phyloP scores from a whole-genome alignment of 169 alveolate species.

The Plasmodium blacklocki region DNA sequence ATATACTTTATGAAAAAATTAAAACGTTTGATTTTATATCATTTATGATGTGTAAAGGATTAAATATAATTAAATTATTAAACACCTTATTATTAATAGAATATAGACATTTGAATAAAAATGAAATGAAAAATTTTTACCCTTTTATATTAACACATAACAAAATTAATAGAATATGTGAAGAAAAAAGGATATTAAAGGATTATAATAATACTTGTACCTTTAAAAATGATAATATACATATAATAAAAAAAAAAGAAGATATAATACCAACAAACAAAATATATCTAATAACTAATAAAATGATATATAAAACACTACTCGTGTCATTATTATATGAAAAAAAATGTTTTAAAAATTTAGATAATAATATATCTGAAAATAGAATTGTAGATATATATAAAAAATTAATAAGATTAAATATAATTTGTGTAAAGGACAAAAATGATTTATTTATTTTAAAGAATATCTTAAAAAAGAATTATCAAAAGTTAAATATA shows the following conservation, averaged over 20 bases:
- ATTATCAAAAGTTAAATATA: constrained; percentile 16
- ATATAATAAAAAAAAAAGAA: not conserved
- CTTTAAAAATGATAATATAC: not conserved
- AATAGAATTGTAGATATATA: constrained; percentile 35
- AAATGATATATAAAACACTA: constrained; percentile 22
- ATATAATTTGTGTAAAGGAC: constrained; percentile 31
- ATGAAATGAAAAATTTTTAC: too few relatives aligned
- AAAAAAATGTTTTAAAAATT: constrained; percentile 33
- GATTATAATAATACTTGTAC: not conserved
- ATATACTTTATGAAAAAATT: constrained; percentile 55
- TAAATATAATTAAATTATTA: constrained; percentile 63
- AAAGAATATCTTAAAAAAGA: constrained; percentile 45
- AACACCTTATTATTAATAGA: constrained; percentile 62
- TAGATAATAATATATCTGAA: constrained; percentile 3
- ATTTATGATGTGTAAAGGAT: constrained; percentile 62
- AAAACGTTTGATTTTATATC: constrained; percentile 66
- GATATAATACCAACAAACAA: not conserved
- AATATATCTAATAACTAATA: constrained; percentile 21
- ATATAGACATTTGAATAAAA: not conserved
- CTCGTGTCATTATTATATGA: constrained; percentile 56
- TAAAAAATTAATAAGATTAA: constrained; percentile 56
- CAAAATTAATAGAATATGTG: not conserved
- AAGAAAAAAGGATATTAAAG: not conserved
- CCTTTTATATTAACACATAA: not conserved
- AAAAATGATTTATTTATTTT: constrained; percentile 26